Base-by-base conservation (phyloP, 2,329 filamentous ascomycete species). In the Xylogone sp. region DNA sequence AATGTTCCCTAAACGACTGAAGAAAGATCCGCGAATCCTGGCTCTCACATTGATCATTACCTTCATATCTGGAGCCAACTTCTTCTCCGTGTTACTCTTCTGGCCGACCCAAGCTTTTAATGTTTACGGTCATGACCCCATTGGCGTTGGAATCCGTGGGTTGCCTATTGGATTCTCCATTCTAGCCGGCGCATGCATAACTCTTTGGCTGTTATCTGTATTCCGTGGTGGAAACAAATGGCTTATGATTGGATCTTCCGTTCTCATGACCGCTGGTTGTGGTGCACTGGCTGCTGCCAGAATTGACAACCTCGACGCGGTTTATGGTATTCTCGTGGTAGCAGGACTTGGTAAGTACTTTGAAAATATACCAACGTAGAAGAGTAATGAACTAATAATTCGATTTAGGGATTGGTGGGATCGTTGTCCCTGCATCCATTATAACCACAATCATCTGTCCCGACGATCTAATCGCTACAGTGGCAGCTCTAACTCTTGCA, bases 381-480 rank as follows among this genome's bases (percentile, higher is more conserved):
- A 5, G 34, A 16, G 5, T 39, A 5, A 18, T 39, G n/a, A 18
- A 18, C 34, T 39, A 16, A 39, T 16, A 39, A 16, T 5, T 16
- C n/a, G 34, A 39, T 16, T 39, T 39, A 39, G 34, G 85, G 6
- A 81, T 87, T 3, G 85, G 84, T 6, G 84, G 82, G 1, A 84
- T 88, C 47, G 79, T 87, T 16, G 80, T 88, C 4, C 85, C 84
- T 0, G 79, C 81, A 1, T 83, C 81, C 1, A 84, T 87, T 57
- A 84, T 88, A 52, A 81, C 82, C 6, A 84, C 82, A 9, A 87
- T 88, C 59, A 82, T 87, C 57, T 87, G 83, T 54, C 84, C 85
- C 0, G 81, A 85, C 61, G 84, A 88, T 50, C 73, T 88, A 5
- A 88, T 89, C 56, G 85, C 83, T 7, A 88, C 85, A 2, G 76